A percentile compares a stretch with the other conserved stretches of the same genome.
Conservation (phyloP, 2,329 filamentous ascomycete genomes). For the Aspergillus vadensis region DNA sequence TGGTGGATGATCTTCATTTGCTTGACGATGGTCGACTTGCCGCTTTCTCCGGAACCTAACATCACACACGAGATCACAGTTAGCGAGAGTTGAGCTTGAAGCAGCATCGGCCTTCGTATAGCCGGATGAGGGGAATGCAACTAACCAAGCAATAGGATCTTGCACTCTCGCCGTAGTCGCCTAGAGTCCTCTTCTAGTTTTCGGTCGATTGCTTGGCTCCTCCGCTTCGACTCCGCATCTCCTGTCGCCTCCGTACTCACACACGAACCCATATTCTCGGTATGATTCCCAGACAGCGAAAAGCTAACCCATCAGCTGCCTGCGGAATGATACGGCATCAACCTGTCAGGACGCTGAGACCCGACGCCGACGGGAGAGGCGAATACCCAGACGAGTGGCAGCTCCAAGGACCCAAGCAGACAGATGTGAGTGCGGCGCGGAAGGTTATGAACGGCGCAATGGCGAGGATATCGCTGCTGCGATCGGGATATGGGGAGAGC, state of each 20-base stretch:
- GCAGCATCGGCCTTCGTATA: background rate
- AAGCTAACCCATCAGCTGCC: slow-evolving; percentile 26
- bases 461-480: slow-evolving; percentile 2
- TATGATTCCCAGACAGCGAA: slow-evolving; percentile 25
- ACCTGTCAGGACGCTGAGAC: slow-evolving; percentile 27
- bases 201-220: slow-evolving; percentile 93
- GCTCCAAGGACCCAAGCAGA: slow-evolving; percentile 5
- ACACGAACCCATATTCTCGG: slow-evolving; percentile 77
- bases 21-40: slow-evolving; percentile 98
- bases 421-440: slow-evolving; percentile 1
- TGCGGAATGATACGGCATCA: slow-evolving; percentile 30
- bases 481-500: slow-evolving; percentile 9
- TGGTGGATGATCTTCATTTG: slow-evolving; percentile 99
- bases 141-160: slow-evolving; percentile 87
- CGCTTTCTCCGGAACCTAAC: slow-evolving; percentile 92
- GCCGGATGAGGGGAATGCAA: slow-evolving; percentile 1
- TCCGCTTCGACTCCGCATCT: slow-evolving; percentile 91
- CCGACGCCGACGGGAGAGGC: slow-evolving; percentile 12
- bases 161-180: slow-evolving; percentile 94
- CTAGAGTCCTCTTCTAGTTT: slow-evolving; percentile 92
- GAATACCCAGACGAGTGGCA: slow-evolving; percentile 5
- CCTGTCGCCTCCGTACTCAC: slow-evolving; percentile 80
- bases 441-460: slow-evolving; percentile 10
- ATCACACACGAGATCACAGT: slow-evolving; percentile 12
- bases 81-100: slow-evolving; percentile 8